phyloP scores from a whole-genome alignment of 495 filamentous ascomycete species.

The Oidiodendron maius region DNA sequence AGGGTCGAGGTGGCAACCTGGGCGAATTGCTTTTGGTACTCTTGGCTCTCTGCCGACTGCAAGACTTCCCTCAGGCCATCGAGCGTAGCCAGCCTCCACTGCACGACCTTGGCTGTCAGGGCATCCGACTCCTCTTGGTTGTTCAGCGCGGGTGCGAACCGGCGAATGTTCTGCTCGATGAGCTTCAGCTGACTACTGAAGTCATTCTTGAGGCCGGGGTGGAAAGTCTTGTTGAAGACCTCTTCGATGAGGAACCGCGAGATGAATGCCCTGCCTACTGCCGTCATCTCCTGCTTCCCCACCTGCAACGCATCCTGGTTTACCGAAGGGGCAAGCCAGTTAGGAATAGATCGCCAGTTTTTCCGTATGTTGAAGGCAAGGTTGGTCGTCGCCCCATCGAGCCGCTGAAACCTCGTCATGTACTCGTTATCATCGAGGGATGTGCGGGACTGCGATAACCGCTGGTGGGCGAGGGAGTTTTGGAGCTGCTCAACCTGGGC shows the following conservation, averaged over 20 bases:
- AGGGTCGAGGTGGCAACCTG: constrained; percentile 65
- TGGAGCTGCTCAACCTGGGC: constrained; percentile 90
- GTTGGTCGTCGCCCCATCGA: constrained; percentile 93
- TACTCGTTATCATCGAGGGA: constrained; percentile 97
- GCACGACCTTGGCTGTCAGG: constrained; percentile 76
- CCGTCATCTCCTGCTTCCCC: constrained; percentile 95
- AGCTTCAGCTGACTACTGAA: constrained; percentile 74
- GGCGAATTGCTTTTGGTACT: constrained; percentile 60
- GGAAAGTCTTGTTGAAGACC: constrained; percentile 85
- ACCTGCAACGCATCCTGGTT: constrained; percentile 75
- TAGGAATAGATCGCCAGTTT: constrained; percentile 75
- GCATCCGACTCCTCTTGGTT: constrained; percentile 88
- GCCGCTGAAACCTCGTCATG: constrained; percentile 76
- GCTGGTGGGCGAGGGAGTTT: constrained; percentile 92
- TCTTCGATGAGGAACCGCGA: constrained; percentile 88
- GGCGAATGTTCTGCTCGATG: constrained; percentile 86
- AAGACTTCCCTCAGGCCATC: constrained; percentile 79
- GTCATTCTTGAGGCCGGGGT: constrained; percentile 71
- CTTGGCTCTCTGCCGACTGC: constrained; percentile 53
- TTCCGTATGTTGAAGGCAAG: constrained; percentile 92
- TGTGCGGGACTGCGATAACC: constrained; percentile 88
- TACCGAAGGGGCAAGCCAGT: constrained; percentile 71
- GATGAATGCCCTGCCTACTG: constrained; percentile 85
- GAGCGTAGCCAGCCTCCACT: constrained; percentile 89
- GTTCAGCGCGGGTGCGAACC: constrained; percentile 58